Conservation (phyloP, 371 early-diverging fungal species). For the Rhizopus stolonifer region DNA sequence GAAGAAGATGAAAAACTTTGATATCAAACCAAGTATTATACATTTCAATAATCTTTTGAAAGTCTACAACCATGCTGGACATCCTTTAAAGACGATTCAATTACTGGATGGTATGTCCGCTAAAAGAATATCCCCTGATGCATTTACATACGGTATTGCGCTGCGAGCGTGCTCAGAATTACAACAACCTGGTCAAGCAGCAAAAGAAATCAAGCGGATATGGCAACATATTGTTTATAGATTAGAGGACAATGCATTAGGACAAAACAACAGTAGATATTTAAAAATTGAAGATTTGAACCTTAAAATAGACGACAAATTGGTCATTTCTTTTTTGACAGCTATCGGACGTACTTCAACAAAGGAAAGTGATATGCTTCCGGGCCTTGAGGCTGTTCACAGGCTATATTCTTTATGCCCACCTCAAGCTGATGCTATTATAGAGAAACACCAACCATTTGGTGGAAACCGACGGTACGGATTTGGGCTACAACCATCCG, state of each 20-base stretch:
- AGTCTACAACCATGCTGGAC: slow-evolving; percentile 20
- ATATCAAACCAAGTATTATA: slow-evolving; percentile 18
- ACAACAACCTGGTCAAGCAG: background rate
- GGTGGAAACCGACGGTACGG: slow-evolving; percentile 5
- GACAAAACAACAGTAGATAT: background rate
- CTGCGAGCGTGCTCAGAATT: slow-evolving; percentile 15
- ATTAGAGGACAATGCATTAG: slow-evolving; percentile 5
- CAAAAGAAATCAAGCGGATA: slow-evolving; percentile 8
- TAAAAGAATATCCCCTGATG: slow-evolving; percentile 17
- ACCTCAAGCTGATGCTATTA: slow-evolving; percentile 9
- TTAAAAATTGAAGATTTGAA: slow-evolving; percentile 1
- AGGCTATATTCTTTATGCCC: slow-evolving; percentile 29
- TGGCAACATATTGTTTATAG: slow-evolving; percentile 24
- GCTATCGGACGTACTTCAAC: slow-evolving; percentile 24
- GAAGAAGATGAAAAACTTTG: slow-evolving; percentile 19
- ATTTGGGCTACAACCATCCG: slow-evolving; percentile 21
- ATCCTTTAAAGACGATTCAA: slow-evolving; percentile 13
- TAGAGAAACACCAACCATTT: slow-evolving; percentile 4
- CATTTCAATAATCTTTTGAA: slow-evolving; percentile 33
- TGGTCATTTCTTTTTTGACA: slow-evolving; percentile 22
- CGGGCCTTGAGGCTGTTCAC: slow-evolving; percentile 22
- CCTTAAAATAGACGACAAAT: slow-evolving; percentile 20
- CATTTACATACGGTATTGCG: slow-evolving; percentile 24
- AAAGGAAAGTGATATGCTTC: slow-evolving; percentile 14
- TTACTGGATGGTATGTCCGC: slow-evolving; percentile 8